Conservation (phyloP, 495 filamentous ascomycete genomes). For the Rostrohypoxylon terebratum region DNA sequence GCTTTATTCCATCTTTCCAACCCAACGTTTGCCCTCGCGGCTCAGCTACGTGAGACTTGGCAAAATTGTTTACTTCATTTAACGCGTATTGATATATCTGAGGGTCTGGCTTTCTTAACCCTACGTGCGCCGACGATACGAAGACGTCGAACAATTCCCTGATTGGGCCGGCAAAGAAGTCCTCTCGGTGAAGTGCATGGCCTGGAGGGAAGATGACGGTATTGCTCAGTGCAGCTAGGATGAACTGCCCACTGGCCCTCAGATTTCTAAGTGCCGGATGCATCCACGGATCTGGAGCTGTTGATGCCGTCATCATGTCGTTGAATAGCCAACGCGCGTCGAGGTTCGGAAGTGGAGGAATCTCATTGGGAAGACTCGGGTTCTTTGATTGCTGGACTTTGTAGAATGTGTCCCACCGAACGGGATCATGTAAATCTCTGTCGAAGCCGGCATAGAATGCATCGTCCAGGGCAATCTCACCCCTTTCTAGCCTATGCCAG, state of each 20-base stretch:
- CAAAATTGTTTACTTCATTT: constrained; percentile 68
- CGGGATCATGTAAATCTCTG: constrained; percentile 72
- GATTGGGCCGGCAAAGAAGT: constrained; percentile 61
- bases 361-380: constrained; percentile 47
- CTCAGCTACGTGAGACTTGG: constrained; percentile 57
- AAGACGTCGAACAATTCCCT: constrained; percentile 81
- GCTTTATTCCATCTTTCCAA: constrained; percentile 63
- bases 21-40: constrained; percentile 57
- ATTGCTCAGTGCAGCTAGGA: constrained; percentile 87
- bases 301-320: constrained; percentile 86
- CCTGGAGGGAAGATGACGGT: constrained; percentile 82
- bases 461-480: constrained; percentile 76
- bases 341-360: constrained; percentile 76
- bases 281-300: constrained; percentile 84
- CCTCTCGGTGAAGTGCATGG: constrained; percentile 63
- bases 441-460: constrained; percentile 83
- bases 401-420: constrained; percentile 71
- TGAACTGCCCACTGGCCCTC: constrained; percentile 69
- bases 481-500: constrained; percentile 87
- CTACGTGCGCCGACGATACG: constrained; percentile 84
- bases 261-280: constrained; percentile 82
- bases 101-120: constrained; percentile 87
- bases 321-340: constrained; percentile 87
- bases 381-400: constrained; percentile 50
- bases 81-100: constrained; percentile 82